A percentile compares a stretch with the other conserved stretches of the same genome.
Conservation (phyloP, 768 basidiomycete genomes). For the Tulasnella sp. region DNA sequence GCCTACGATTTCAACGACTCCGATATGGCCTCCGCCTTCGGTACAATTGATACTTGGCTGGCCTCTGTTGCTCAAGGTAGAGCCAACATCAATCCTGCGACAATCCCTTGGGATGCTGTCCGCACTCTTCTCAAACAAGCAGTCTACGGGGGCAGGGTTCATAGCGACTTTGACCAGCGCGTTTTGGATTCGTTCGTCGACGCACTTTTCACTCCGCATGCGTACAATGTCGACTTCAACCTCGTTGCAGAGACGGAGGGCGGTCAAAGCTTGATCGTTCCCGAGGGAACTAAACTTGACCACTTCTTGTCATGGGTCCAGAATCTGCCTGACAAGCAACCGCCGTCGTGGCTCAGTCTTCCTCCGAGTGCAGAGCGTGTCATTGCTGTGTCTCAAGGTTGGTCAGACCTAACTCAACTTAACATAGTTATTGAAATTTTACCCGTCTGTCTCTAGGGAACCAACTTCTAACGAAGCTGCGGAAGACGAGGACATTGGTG, state of each 20-base stretch:
- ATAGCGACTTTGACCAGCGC: conserved; percentile 90
- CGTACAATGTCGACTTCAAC: conserved; percentile 90
- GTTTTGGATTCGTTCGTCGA: conserved; percentile 92
- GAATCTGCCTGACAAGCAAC: conserved; percentile 81
- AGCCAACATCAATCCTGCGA: conserved; percentile 82
- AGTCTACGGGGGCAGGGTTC: conserved; percentile 87
- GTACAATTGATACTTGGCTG: conserved; percentile 88
- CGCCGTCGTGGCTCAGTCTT: conserved; percentile 88
- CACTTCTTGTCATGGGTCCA: conserved; percentile 89
- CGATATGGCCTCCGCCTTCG: conserved; percentile 86
- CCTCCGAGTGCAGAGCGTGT: conserved; percentile 87
- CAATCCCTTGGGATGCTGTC: conserved; percentile 94
- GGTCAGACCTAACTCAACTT: conserved; percentile 14
- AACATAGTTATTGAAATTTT: not conserved
- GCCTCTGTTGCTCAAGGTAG: conserved; percentile 68
- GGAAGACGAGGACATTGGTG: conserved; percentile 82
- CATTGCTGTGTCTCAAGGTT: conserved; percentile 86
- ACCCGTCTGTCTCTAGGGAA: conserved; percentile 41
- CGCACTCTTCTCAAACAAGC: conserved; percentile 89
- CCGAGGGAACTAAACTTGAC: conserved; percentile 87
- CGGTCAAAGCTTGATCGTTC: conserved; percentile 52
- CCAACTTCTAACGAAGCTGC: conserved; percentile 69
- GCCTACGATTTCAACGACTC: conserved; percentile 98
- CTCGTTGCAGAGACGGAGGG: conserved; percentile 51
- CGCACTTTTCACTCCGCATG: conserved; percentile 68